Evolutionary conservation across 768 basidiomycete species (phyloP).

Genomic region (Russula brevipes): DNA sequence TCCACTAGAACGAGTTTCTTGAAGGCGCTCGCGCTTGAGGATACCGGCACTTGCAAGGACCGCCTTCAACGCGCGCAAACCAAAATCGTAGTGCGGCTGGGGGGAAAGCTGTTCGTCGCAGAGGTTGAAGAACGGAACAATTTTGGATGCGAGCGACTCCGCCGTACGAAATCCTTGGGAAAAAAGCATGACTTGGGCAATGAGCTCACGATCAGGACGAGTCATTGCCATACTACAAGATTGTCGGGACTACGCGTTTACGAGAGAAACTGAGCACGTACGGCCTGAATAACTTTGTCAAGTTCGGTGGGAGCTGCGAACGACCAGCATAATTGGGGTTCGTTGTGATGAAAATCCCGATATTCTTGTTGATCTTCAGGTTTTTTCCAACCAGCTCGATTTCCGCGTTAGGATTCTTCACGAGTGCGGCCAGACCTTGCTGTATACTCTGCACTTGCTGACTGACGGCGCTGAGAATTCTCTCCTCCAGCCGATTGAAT

Average conservation of each 20-base stretch:
- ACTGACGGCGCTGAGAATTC: conserved; percentile 95
- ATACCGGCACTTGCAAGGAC: conserved; percentile 97
- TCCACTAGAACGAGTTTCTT: conserved; percentile 36
- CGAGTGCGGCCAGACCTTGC: conserved; percentile 82
- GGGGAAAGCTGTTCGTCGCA: conserved; percentile 95
- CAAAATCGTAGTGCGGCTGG: conserved; percentile 99
- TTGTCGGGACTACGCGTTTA: neutral
- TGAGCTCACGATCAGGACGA: conserved; percentile 93
- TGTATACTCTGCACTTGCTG: conserved; percentile 99
- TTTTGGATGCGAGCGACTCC: conserved; percentile 94
- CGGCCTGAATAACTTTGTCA: conserved; percentile 93
- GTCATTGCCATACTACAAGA: conserved; percentile 93
- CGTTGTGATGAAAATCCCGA: conserved; percentile 99
- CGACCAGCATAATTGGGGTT: conserved; percentile 99
- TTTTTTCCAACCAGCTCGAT: conserved; percentile 95
- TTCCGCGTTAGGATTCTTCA: conserved; percentile 79
- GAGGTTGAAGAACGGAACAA: conserved; percentile 98
- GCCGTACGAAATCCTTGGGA: conserved; percentile 99
- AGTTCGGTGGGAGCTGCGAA: conserved; percentile 80
- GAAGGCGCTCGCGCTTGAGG: conserved; percentile 86
- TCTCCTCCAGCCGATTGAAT: conserved; percentile 96
- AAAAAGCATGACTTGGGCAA: conserved; percentile 99
- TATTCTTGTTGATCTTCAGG: conserved; percentile 89
- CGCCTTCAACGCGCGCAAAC: conserved; percentile 93
- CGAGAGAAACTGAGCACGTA: conserved; percentile 37